phyloP scores from a whole-genome alignment of 2,329 filamentous ascomycete genomes.

The Bertia moriformis region DNA sequence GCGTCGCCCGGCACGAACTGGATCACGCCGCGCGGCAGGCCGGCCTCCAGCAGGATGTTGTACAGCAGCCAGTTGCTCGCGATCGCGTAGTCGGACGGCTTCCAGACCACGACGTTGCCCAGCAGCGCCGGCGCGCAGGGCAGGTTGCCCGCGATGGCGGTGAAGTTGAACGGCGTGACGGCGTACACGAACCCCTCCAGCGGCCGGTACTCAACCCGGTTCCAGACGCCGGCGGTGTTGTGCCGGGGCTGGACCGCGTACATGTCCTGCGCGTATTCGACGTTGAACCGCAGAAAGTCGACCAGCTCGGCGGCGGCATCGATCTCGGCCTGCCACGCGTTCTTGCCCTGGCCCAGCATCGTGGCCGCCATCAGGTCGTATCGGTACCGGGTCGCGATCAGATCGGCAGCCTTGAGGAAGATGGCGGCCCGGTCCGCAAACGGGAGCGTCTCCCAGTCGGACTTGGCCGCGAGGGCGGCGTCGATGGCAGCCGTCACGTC shows the following conservation, averaged over 20 bases:
- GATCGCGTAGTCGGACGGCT: conserved; percentile 79
- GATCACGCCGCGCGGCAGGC: conserved; percentile 75
- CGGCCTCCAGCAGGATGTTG: conserved; percentile 79
- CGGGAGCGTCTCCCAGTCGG: conserved; percentile 70
- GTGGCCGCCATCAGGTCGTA: conserved; percentile 94
- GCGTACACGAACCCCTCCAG: conserved; percentile 94
- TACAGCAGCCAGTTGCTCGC: conserved; percentile 86
- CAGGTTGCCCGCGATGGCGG: conserved; percentile 80
- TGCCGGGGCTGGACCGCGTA: conserved; percentile 77
- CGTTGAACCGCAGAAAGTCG: conserved; percentile 90
- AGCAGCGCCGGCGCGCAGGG: conserved; percentile 70
- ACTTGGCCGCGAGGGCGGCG: conserved; percentile 71
- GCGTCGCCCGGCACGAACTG: conserved; percentile 88
- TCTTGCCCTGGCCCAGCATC: conserved; percentile 94
- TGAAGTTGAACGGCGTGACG: conserved; percentile 93
- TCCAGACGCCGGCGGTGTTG: conserved; percentile 76
- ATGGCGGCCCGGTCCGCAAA: conserved; percentile 84
- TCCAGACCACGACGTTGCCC: conserved; percentile 93
- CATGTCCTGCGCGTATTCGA: conserved; percentile 81
- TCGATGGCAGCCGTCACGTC: conserved; percentile 73
- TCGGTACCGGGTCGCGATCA: conserved; percentile 81
- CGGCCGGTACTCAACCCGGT: conserved; percentile 75
- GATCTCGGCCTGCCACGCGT: conserved; percentile 98
- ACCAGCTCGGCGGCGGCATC: conserved; percentile 86
- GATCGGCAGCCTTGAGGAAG: conserved; percentile 89